Conservation (phyloP, 1,284 basidiomycete species). For the Cerioporus squamosus region DNA sequence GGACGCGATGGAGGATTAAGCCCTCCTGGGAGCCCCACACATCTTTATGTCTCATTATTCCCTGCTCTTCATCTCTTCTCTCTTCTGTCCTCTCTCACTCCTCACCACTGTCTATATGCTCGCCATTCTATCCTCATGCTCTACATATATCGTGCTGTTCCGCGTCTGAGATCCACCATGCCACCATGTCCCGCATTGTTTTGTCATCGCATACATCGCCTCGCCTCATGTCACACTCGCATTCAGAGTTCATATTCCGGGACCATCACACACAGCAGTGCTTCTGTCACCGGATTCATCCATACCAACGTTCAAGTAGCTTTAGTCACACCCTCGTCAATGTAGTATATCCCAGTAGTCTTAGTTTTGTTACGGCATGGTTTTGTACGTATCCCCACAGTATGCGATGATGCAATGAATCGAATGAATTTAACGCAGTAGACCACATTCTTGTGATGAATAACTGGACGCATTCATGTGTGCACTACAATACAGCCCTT, state of each 20-base stretch:
- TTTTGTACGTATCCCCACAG: conserved; percentile 17
- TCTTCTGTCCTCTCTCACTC: no score
- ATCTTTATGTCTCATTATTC: conserved; percentile 22
- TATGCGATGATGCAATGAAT: conserved; percentile 11
- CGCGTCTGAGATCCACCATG: conserved; percentile 6
- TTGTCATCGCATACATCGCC: conserved; percentile 23
- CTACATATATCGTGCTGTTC: conserved; percentile 17
- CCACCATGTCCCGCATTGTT: conserved; percentile 16
- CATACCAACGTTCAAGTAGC: conserved; percentile 2
- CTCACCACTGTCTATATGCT: conserved; percentile 20
- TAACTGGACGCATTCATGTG: no score
- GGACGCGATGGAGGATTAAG: conserved; percentile 57
- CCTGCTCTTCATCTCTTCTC: background rate
- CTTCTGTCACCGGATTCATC: conserved; percentile 9
- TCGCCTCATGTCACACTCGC: conserved; percentile 20
- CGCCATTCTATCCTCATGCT: conserved; percentile 21
- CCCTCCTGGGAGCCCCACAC: background rate
- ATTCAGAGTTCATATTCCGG: conserved; percentile 9
- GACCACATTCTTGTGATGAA: no score
- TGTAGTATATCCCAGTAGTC: conserved; percentile 25
- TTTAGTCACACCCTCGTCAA: conserved; percentile 13
- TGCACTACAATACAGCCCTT: no score
- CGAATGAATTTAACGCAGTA: background rate
- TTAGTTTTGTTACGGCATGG: conserved; percentile 20
- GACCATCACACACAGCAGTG: background rate